phyloP scores from a whole-genome alignment of 371 early-diverging fungal genomes.

The Smittium culicis region DNA sequence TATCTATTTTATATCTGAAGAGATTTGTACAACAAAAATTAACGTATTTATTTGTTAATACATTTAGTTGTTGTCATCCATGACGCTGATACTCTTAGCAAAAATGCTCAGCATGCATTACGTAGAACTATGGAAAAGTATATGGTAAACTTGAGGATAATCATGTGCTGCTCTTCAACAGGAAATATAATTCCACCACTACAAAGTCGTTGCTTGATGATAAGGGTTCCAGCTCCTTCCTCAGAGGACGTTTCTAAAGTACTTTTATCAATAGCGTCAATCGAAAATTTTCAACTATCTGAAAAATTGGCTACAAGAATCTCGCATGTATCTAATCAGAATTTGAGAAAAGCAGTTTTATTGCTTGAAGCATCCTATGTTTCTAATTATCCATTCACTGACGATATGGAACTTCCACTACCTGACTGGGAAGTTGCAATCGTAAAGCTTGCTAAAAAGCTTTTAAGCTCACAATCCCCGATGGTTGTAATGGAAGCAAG shows the following conservation, averaged over 20 bases:
- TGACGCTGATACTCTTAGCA: slow-evolving; percentile 86
- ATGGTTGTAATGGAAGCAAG: slow-evolving; percentile 57
- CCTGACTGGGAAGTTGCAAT: slow-evolving; percentile 89
- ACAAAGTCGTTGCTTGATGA: slow-evolving; percentile 82
- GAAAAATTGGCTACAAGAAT: slow-evolving; percentile 45
- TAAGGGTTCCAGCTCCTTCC: slow-evolving; percentile 79
- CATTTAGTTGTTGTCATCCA: slow-evolving; percentile 74
- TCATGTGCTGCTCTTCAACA: slow-evolving; percentile 82
- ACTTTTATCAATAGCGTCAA: slow-evolving; percentile 41
- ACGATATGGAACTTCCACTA: slow-evolving; percentile 34
- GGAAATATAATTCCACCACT: slow-evolving; percentile 93
- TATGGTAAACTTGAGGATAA: slow-evolving; percentile 80
- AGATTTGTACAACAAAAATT: no score
- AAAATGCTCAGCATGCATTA: slow-evolving; percentile 96
- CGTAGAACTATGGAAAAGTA: slow-evolving; percentile 99
- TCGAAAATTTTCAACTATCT: slow-evolving; percentile 63
- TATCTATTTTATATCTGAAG: no score
- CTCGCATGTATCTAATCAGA: slow-evolving; percentile 58
- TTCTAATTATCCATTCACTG: slow-evolving; percentile 49
- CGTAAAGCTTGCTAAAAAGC: slow-evolving; percentile 44
- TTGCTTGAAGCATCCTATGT: slow-evolving; percentile 79
- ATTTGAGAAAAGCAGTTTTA: slow-evolving; percentile 78
- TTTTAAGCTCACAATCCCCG: slow-evolving; percentile 63
- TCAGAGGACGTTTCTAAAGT: slow-evolving; percentile 39
- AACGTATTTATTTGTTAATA: slow-evolving; percentile 27